Conservation (phyloP, 2,329 filamentous ascomycete species). For the Talaromyces sp. region DNA sequence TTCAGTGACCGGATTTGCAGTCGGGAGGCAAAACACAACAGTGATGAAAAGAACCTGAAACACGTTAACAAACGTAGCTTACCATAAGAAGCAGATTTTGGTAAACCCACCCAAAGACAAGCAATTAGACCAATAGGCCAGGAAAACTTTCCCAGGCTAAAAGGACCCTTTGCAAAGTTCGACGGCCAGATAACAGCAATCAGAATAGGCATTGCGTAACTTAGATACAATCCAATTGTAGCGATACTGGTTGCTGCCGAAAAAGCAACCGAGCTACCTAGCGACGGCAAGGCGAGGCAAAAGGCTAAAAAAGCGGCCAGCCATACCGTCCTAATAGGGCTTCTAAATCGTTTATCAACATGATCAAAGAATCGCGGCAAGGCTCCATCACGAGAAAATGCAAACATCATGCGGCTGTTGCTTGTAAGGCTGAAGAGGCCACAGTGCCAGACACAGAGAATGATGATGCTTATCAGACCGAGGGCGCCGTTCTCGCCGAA, state of each 20-base stretch:
- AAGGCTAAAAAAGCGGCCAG: conserved; percentile 13
- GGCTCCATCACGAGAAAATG: conserved; percentile 15
- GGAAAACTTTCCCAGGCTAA: conserved; percentile 11
- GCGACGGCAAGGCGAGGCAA: conserved; percentile 10
- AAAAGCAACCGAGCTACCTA: conserved; percentile 14
- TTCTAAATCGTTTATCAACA: conserved; percentile 7
- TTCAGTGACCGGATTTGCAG: conserved; percentile 11
- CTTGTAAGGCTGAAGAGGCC: conserved; percentile 16
- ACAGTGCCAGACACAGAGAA: conserved; percentile 16
- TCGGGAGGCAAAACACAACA: conserved; percentile 13
- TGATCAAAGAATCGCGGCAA: conserved; percentile 14
- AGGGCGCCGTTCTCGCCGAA: conserved; percentile 13
- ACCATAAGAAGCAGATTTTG: background rate
- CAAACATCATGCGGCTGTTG: conserved; percentile 17
- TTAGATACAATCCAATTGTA: conserved; percentile 15
- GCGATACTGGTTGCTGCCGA: conserved; percentile 16
- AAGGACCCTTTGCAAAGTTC: conserved; percentile 11
- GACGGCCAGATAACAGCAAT: conserved; percentile 14
- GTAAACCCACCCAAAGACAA: conserved; percentile 1
- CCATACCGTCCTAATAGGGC: conserved; percentile 12
- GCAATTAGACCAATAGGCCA: conserved; percentile 10
- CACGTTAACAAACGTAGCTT: background rate
- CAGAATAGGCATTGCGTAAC: conserved; percentile 11
- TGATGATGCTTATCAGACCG: conserved; percentile 13
- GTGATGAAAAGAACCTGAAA: conserved; percentile 14